Percentiles rank a stretch among this genome's conserved stretches.
Conservation (phyloP, 768 basidiomycete genomes). For the Lepiota subincarnata region DNA sequence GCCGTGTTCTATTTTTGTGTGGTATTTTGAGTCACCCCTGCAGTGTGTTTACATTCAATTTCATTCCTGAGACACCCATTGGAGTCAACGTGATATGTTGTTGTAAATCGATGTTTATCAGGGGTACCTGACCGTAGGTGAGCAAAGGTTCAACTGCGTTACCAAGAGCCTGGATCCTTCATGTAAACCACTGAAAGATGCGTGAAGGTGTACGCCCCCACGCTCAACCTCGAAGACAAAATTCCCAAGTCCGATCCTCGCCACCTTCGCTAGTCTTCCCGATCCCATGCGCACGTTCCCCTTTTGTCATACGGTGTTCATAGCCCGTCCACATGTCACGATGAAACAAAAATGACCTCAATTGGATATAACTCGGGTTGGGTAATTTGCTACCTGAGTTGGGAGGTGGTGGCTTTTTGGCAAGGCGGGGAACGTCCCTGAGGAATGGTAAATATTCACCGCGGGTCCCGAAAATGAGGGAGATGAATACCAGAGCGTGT, state of each 20-base stretch:
- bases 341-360: slow-evolving; percentile 80
- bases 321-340: slow-evolving; percentile 76
- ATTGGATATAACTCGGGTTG: slow-evolving; percentile 66
- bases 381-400: slow-evolving; percentile 36
- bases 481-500: slow-evolving; percentile 71
- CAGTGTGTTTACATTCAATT: no score
- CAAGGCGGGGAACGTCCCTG: slow-evolving; percentile 75
- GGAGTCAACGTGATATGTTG: no score
- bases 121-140: no score
- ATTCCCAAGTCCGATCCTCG: slow-evolving; percentile 88
- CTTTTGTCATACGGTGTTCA: slow-evolving; percentile 92
- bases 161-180: neutral
- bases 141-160: neutral
- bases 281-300: slow-evolving; percentile 63
- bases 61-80: no score
- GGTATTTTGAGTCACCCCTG: no score
- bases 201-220: neutral
- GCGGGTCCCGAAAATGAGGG: neutral
- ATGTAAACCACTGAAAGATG: neutral
- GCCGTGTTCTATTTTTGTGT: no score
- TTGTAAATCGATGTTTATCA: no score
- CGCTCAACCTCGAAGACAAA: slow-evolving; percentile 47
- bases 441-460: neutral
- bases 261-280: slow-evolving; percentile 69
- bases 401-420: slow-evolving; percentile 67